A percentile compares a stretch with the other conserved stretches of the same genome.
phyloP scores from a whole-genome alignment of 352 stramenopile species.

The Phytophthora fragariae region DNA sequence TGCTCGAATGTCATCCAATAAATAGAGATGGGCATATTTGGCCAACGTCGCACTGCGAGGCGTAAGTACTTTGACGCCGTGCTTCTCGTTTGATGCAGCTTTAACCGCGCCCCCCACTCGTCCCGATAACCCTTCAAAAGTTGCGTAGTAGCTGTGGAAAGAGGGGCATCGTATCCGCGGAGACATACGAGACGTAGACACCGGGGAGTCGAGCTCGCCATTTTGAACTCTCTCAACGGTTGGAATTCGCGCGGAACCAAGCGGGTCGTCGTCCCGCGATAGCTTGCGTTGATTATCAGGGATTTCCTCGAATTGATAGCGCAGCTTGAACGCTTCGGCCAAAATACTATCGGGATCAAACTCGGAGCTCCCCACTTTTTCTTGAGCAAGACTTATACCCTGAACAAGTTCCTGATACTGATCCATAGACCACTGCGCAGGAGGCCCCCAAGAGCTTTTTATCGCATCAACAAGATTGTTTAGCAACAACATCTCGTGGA shows the following conservation, averaged over 20 bases:
- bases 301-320: constrained; percentile 77
- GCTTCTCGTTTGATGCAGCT: constrained; percentile 5
- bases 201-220: constrained; percentile 12
- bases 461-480: constrained; percentile 62
- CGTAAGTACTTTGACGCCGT: constrained; percentile 40
- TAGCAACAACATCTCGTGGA: constrained; percentile 73
- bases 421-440: constrained; percentile 52
- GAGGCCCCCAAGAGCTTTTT: constrained; percentile 52
- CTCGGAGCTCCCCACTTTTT: constrained; percentile 46
- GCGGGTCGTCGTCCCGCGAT: constrained; percentile 33
- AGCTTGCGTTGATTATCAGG: constrained; percentile 65
- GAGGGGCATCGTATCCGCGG: constrained; percentile 64
- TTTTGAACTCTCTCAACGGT: constrained; percentile 10
- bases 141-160: constrained; percentile 80
- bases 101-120: constrained; percentile 16
- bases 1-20: constrained; percentile 63
- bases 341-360: constrained; percentile 51
- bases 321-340: constrained; percentile 56
- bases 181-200: constrained; percentile 24
- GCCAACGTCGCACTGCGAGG: constrained; percentile 72
- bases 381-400: constrained; percentile 61
- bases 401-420: constrained; percentile 75
- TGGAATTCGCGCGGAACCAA: constrained; percentile 9
- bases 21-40: constrained; percentile 84
- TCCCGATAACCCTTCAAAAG: constrained; percentile 62